Base-by-base conservation (phyloP, 164 flowering plant genomes). In the Vitis rotundifolia region DNA sequence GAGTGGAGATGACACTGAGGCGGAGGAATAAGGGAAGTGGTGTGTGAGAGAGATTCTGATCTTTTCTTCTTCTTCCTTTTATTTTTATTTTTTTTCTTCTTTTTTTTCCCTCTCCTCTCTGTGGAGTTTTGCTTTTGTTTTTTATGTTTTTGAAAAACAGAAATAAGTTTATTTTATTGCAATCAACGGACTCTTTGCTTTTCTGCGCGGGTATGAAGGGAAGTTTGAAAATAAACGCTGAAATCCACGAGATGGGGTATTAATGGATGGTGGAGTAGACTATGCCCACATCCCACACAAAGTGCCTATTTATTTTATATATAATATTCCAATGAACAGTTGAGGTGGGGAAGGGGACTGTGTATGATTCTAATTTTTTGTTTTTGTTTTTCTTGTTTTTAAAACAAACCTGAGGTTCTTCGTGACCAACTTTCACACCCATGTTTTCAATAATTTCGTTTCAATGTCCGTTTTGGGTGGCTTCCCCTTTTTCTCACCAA, bases 151-250 rank as follows among this genome's bases (percentile, higher is more conserved):
- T 59, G 11, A 61, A 29, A 68, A 31, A 57, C 18, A 53, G 15
- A 18, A 49, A 54, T 64, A 61, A 22, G 9, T 71, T 14, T 52
- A 59, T 37, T 60, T 72, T 64, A 68, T 63, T 58, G 51, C 54
- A 68, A 76, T 67, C 79, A 79, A 81, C 81, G 83, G 83, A 67
- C 54, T 64, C 53, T 61, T 37, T 63, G 82, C 64, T 76, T 74
- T 68, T 83, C 85, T 76, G 90, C 85, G 91, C 93, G 89, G 90
- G 84, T 69, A 71, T 79, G 84, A 75, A 70, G 74, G 61, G 67
- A 15, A 66, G 82, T 86, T 89, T 82, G 88, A 85, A 89, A 81
- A 80, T 73, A 26, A 84, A 87, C 87, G 82, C 89, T 87, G 94
- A 87, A 86, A 77, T 81, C 83, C 90, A 89, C 81, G 89, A 73